Base-by-base conservation (phyloP, 176 grass and related monocot genomes). In the Oryza glumipatula region DNA sequence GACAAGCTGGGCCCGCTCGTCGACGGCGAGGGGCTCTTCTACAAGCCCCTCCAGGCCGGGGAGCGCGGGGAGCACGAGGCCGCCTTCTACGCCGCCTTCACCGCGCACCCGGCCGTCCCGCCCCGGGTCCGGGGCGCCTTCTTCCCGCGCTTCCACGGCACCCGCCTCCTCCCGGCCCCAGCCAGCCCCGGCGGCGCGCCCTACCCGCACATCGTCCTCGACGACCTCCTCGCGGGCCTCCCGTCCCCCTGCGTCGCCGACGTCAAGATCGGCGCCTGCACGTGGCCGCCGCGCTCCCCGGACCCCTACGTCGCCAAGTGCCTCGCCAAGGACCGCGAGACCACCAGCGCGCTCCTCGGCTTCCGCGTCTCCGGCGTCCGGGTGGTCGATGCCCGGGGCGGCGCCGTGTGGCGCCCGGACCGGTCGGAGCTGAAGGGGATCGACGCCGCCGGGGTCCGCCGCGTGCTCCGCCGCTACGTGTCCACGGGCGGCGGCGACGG, bases 221-320 rank as follows among this genome's bases (percentile, higher is more conserved):
- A 95, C 6, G 91, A 98, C 38, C 65, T 95, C 76, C 80, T 94
- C 76, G 30, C 75, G 4, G 96, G 88, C 5, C 51, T 92, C 71
- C 24, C 52, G 6, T 56, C 46, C 21, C 96, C 96, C 35, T 95
- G 80, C 73, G 70, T 98, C 24, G 70, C 86, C 43, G 96, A 98
- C 87, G 30, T 98, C 87, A 98, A 95, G 91, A 98, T 98, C 74
- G 96, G 96, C 66, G 86, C 91, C 1, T 82, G 84, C 51, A 94
- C 93, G 0, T 98, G 93, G 93, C 88, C 90, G 17, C 88, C 81
- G 1, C 10, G 47, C 35, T 66, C 75, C 14, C 39, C 91, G n/a
- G 89, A 95, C 32, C 68, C 84, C 70, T 92, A 98, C 83, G 49
- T 95, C 74, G 6, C 26, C 33, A 98, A 98, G 76, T 94, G 89